Evolutionary conservation across 768 basidiomycete species (phyloP), one percentile per base, ranked within the genome.

Genomic region (Sarcomyxa edulis): DNA sequence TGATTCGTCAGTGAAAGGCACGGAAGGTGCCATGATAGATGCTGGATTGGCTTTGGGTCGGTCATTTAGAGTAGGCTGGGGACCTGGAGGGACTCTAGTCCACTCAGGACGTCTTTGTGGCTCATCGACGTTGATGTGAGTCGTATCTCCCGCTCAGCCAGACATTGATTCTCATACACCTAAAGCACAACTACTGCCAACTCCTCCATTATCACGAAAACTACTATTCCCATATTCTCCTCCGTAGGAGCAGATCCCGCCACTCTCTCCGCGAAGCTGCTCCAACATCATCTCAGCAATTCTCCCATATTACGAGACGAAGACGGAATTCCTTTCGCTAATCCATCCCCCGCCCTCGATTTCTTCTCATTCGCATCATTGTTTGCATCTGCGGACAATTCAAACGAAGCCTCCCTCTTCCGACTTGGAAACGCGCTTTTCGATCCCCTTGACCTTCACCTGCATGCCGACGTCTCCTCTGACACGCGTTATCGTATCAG

Each of bases 31-130:
- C 20, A 62, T 79, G 30, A 65, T 78, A 8, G 95, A 99, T 59
- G 86, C 89, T 11, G 94, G 92, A 0, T 65, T 97, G 24, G 74
- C 85, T 1, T 64, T 93, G 40, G 93, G 93, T 9, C 76, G 91
- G 12, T 89, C 87, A 9, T 96, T 92, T 59, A 74, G 92, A 40
- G 89, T 85, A 2, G 81, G 89, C 4, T 98, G 93, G 91, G 90
- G 94, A 14, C 83, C 87, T 1, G 72, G 76, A 25, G 91, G 91
- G 1, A 69, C 66, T 26, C 54, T 97, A 6, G 81, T 81, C 8
- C 84, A 90, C 58, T 57, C 84, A 8, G 93, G 90, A n/a, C 68
- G 68, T 34, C 61, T 95, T 45, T 83, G 86, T 60, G 63, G 68
- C 6, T 80, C 82, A 18, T 61, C 53, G 4, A 63, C 68, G 36